These are phyloP conservation scores for Salix viminalis DNA, from an alignment of 345 rosid species.

Conservation along the genomic window DNA sequence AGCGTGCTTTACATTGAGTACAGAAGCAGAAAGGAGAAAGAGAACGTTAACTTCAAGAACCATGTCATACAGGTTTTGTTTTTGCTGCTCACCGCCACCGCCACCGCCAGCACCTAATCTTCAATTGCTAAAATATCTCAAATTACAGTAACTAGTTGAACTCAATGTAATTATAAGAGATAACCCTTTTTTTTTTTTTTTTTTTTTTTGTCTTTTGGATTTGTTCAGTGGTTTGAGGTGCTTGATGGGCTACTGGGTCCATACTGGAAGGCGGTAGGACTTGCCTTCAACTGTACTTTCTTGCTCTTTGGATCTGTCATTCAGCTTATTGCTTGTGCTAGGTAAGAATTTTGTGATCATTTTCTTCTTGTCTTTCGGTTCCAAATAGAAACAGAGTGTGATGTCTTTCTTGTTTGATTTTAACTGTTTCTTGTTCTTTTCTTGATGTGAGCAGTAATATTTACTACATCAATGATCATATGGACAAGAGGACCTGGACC, in stretches of 20 bases:
- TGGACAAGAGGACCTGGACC: slow-evolving; percentile 99
- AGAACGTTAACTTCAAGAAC: slow-evolving; percentile 88
- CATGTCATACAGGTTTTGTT: slow-evolving; percentile 76
- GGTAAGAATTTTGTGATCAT: slow-evolving; percentile 28
- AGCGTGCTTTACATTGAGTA: slow-evolving; percentile 91
- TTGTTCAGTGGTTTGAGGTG: slow-evolving; percentile 90
- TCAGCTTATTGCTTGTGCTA: slow-evolving; percentile 97
- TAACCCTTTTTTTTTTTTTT: neutral
- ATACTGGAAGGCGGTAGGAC: slow-evolving; percentile 93
- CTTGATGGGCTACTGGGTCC: slow-evolving; percentile 92
- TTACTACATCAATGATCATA: slow-evolving; percentile 85
- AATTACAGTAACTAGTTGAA: neutral
- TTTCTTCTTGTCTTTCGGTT: neutral
- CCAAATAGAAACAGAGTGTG: neutral
- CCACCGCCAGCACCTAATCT: slow-evolving; percentile 19
- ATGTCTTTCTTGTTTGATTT: slow-evolving; percentile 7
- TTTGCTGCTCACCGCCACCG: neutral
- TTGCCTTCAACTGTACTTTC: slow-evolving; percentile 97
- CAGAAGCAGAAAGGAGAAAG: slow-evolving; percentile 88
- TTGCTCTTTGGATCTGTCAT: slow-evolving; percentile 95
- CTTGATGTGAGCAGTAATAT: slow-evolving; percentile 57
- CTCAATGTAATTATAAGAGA: neutral
- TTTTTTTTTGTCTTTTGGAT: neutral
- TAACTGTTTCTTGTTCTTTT: neutral
- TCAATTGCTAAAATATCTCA: neutral